These are phyloP conservation scores for Gloeostereum incarnatum DNA, from an alignment of 768 basidiomycete genomes.

Conservation along the genomic window DNA sequence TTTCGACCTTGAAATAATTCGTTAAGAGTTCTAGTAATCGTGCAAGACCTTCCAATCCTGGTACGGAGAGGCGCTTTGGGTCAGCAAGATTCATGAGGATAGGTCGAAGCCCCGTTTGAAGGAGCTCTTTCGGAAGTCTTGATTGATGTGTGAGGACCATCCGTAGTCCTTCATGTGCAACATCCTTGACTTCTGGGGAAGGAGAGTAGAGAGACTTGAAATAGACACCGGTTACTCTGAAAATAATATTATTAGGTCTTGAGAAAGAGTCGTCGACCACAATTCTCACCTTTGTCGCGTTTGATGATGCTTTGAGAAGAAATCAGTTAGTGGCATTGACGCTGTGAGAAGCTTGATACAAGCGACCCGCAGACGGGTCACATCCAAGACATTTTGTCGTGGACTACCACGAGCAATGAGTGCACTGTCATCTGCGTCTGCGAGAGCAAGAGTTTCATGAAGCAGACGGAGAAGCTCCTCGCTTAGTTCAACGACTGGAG, in stretches of 20 bases:
- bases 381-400: conserved; percentile 71
- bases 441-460: conserved; percentile 89
- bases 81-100: conserved; percentile 98
- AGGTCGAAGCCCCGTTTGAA: conserved; percentile 92
- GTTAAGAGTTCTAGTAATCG: conserved; percentile 89
- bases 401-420: conserved; percentile 66
- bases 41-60: conserved; percentile 89
- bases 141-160: conserved; percentile 86
- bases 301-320: conserved; percentile 76
- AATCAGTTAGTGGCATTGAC: conserved; percentile 91
- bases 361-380: conserved; percentile 85
- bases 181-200: conserved; percentile 86
- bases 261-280: background rate
- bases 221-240: conserved; percentile 88
- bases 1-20: conserved; percentile 99
- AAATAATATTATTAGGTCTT: conserved; percentile 3
- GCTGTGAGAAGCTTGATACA: conserved; percentile 91
- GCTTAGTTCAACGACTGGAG: conserved; percentile 84
- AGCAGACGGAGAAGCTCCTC: conserved; percentile 88
- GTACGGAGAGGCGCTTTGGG: conserved; percentile 86
- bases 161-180: conserved; percentile 87
- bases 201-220: conserved; percentile 97
- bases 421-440: conserved; percentile 89
- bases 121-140: conserved; percentile 87
- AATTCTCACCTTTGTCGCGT: conserved; percentile 71